Evolutionary conservation across 306 rosid species (phyloP).

Genomic region (Quercus bicolor): DNA sequence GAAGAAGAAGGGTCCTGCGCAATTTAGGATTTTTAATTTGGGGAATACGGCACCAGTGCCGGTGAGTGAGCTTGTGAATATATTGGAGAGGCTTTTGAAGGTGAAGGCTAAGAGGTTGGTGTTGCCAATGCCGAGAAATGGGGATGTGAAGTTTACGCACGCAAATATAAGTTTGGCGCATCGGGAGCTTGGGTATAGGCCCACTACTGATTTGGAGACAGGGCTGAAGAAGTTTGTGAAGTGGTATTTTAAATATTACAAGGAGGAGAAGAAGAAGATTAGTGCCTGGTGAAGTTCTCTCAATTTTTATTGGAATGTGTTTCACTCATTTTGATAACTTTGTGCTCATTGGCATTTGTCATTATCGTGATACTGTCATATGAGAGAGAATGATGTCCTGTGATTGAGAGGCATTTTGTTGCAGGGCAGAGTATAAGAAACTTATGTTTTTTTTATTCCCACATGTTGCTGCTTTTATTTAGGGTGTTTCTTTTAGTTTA

Average conservation of each 20-base stretch:
- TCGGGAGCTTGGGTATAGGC: conserved; percentile 65
- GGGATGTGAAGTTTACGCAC: conserved; percentile 81
- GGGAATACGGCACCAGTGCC: conserved; percentile 87
- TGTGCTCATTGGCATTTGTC: neutral
- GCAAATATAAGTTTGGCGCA: conserved; percentile 75
- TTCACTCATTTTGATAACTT: neutral
- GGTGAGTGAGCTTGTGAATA: conserved; percentile 63
- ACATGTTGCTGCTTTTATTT: conserved; percentile 29
- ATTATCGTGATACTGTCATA: conserved; percentile 7
- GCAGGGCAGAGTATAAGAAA: conserved; percentile 26
- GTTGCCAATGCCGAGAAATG: conserved; percentile 72
- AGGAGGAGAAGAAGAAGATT: conserved; percentile 43
- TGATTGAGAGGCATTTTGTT: conserved; percentile 28
- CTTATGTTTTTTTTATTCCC: conserved; percentile 15
- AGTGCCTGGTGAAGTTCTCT: conserved; percentile 51
- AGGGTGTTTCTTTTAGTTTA: conserved; percentile 41
- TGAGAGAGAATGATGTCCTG: conserved; percentile 8
- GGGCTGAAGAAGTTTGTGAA: conserved; percentile 78
- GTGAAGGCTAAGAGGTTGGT: conserved; percentile 70
- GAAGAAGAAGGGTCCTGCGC: conserved; percentile 75
- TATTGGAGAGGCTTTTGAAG: conserved; percentile 78
- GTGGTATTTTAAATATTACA: conserved; percentile 64
- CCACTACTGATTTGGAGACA: conserved; percentile 63
- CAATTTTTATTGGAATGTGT: neutral
- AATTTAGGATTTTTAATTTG: conserved; percentile 69